phyloP scores from a whole-genome alignment of 306 rosid genomes.

The Dryas alaskensis region DNA sequence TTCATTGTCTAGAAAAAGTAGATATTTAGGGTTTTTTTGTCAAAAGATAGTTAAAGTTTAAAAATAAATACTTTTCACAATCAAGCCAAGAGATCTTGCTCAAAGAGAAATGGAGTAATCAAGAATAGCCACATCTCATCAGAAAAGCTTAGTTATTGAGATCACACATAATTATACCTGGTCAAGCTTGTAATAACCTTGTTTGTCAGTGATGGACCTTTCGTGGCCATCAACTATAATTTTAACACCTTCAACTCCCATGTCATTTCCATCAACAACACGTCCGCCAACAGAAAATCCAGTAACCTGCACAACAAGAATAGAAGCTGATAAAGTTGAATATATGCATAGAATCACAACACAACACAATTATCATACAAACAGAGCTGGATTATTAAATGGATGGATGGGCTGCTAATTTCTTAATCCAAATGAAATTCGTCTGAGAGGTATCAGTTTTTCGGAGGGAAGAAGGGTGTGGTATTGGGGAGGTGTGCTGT shows the following conservation, averaged over 20 bases:
- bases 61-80: too few relatives aligned
- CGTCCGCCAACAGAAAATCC: constrained; percentile 99
- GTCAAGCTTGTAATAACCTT: constrained; percentile 96
- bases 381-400: not conserved
- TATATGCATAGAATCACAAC: constrained; percentile 17
- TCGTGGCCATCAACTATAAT: constrained; percentile 89
- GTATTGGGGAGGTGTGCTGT: too few relatives aligned
- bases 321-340: constrained; percentile 18
- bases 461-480: too few relatives aligned
- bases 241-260: constrained; percentile 88
- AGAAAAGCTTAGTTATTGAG: not conserved
- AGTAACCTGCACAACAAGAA: constrained; percentile 64
- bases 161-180: constrained; percentile 53
- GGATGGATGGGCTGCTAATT: not conserved
- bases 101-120: too few relatives aligned
- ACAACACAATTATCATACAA: not conserved
- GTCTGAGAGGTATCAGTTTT: not conserved
- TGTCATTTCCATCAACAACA: constrained; percentile 76
- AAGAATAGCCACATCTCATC: too few relatives aligned
- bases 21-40: too few relatives aligned
- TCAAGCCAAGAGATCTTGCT: too few relatives aligned
- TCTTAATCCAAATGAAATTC: not conserved
- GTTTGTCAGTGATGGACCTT: constrained; percentile 80
- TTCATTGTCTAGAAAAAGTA: not conserved
- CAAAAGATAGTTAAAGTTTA: too few relatives aligned